These are phyloP conservation scores for Gnomoniopsis smithogilvyi DNA, from an alignment of 2,329 filamentous ascomycete genomes.

Conservation along the genomic window DNA sequence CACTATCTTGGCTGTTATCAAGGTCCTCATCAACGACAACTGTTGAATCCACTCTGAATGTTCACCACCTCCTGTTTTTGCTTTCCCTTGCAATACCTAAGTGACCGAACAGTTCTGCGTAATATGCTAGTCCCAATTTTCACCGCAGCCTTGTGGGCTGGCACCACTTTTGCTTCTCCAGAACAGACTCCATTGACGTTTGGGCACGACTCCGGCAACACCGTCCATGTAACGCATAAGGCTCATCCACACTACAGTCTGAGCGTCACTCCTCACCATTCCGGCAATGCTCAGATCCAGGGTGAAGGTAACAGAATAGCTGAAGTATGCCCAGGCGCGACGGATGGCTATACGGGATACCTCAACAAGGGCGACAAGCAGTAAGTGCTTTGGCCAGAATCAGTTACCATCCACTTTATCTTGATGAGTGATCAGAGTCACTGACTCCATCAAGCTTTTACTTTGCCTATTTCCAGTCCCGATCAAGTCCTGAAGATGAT, in stretches of 20 bases:
- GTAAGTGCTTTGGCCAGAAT: neutral
- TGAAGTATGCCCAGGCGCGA: neutral
- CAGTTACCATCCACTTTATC: neutral
- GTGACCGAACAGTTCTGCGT: neutral
- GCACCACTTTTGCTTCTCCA: neutral
- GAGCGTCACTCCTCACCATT: neutral
- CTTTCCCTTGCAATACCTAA: no score
- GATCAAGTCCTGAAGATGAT: neutral
- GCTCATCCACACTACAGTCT: neutral
- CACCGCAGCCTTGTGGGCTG: neutral
- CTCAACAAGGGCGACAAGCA: neutral
- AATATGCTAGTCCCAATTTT: neutral
- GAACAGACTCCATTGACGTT: neutral
- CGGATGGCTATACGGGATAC: neutral
- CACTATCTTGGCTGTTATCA: no score
- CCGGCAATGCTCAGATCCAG: neutral
- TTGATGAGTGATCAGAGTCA: neutral
- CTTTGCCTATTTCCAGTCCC: neutral
- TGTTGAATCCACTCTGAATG: no score
- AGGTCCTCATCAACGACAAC: no score
- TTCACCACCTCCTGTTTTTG: no score
- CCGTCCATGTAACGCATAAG: neutral
- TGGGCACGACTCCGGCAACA: neutral
- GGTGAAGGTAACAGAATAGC: neutral
- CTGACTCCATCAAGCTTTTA: neutral